A percentile compares a stretch with the other conserved stretches of the same genome.
Evolutionary conservation across 139 green algal species (phyloP).

Genomic region (Nannochloris sp.): DNA sequence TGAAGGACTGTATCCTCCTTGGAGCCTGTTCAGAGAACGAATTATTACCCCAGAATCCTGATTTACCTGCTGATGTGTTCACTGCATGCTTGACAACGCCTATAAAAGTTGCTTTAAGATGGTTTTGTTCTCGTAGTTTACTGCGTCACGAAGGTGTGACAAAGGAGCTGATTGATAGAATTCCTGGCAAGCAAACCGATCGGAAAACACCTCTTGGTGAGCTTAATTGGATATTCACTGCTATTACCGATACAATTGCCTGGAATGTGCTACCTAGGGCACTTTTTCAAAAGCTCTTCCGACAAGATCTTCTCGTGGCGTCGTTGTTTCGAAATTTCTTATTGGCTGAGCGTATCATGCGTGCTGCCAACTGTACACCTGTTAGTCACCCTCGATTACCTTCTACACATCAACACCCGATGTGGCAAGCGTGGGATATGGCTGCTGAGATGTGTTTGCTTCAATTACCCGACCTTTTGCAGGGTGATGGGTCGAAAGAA

Average conservation of each 20-base stretch:
- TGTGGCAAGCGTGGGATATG: constrained; percentile 97
- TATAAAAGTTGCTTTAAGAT: constrained; percentile 90
- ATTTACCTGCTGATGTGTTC: constrained; percentile 95
- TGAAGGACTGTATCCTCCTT: constrained; percentile 83
- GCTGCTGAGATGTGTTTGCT: constrained; percentile 93
- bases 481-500: constrained; percentile 11
- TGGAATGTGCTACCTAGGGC: constrained; percentile 94
- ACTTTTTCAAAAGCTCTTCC: constrained; percentile 96
- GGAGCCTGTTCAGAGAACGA: constrained; percentile 81
- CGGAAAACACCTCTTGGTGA: constrained; percentile 97
- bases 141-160: constrained; percentile 64
- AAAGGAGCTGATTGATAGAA: constrained; percentile 72
- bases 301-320: constrained; percentile 95
- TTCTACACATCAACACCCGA: constrained; percentile 89
- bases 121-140: constrained; percentile 58
- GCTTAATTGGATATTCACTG: constrained; percentile 99
- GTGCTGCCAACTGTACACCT: constrained; percentile 66
- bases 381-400: constrained; percentile 72
- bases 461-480: constrained; percentile 57
- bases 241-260: constrained; percentile 99
- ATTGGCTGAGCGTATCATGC: constrained; percentile 95
- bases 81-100: constrained; percentile 96
- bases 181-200: constrained; percentile 82
- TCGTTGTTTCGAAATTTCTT: constrained; percentile 98
- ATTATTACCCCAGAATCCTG: constrained; percentile 81